Conservation (phyloP, 352 stramenopile genomes). For the Pythium sukuiense region DNA sequence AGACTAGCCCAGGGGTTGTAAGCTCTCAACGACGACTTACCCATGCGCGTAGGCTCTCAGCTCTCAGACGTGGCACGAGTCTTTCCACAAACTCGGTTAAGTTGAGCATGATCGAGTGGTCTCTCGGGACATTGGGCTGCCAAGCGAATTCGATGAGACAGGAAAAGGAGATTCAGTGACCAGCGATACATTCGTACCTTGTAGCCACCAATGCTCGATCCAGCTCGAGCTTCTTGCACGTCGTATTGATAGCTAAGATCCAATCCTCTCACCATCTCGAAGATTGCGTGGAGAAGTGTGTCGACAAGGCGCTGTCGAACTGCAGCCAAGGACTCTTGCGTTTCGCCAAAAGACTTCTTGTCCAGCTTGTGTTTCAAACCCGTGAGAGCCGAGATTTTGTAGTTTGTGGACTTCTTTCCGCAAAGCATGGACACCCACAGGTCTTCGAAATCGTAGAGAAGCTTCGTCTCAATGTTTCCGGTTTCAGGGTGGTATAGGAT, state of each 20-base stretch:
- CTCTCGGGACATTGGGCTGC: conserved; percentile 60
- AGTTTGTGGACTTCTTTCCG: conserved; percentile 19
- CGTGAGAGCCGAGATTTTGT: conserved; percentile 18
- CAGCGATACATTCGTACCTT: conserved; percentile 30
- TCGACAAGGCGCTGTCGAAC: conserved; percentile 49
- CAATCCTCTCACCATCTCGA: conserved; percentile 50
- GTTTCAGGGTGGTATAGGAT: conserved; percentile 79
- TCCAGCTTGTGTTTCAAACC: conserved; percentile 8
- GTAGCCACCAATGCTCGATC: conserved; percentile 42
- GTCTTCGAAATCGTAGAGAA: conserved; percentile 76
- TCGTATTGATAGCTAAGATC: conserved; percentile 76
- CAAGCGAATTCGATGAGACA: neutral
- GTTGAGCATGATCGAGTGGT: conserved; percentile 84
- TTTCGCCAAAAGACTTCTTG: neutral
- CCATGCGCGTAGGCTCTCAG: conserved; percentile 3
- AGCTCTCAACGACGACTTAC: neutral
- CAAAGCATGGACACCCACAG: conserved; percentile 64
- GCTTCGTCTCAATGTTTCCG: conserved; percentile 61
- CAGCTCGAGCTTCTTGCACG: conserved; percentile 38
- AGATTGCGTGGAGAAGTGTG: conserved; percentile 45
- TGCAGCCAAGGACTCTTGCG: conserved; percentile 2
- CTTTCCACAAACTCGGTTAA: conserved; percentile 73
- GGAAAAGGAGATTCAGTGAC: too few species aligned
- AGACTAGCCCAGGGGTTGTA: neutral
- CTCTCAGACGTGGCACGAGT: conserved; percentile 38